Percentiles rank a stretch among this genome's conserved stretches.
phyloP scores from a whole-genome alignment of 2,329 filamentous ascomycete species.

The Drechslerella dactyloides region DNA sequence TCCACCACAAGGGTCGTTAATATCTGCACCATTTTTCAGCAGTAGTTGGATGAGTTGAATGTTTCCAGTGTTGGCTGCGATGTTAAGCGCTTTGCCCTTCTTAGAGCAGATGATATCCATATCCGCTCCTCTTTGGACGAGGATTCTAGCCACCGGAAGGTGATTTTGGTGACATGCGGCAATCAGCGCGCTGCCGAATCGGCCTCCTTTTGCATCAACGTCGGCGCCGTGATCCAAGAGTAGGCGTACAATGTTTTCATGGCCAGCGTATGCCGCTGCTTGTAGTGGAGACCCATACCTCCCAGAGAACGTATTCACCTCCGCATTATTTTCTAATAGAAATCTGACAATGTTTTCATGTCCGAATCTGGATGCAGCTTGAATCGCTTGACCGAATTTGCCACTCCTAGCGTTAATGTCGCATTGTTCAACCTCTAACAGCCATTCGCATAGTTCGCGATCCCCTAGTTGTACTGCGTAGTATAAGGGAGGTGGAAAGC shows the following conservation, averaged over 20 bases:
- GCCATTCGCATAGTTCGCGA: conserved; percentile 17
- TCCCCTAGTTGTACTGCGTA: conserved; percentile 22
- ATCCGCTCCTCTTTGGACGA: conserved; percentile 17
- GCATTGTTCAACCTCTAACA: conserved; percentile 4
- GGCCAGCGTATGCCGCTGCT: conserved; percentile 21
- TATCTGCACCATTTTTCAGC: background rate
- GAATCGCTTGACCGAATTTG: conserved; percentile 15
- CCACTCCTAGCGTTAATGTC: conserved; percentile 12
- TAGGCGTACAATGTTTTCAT: conserved; percentile 13
- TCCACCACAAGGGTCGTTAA: conserved; percentile 5
- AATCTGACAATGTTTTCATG: conserved; percentile 22
- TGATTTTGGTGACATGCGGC: conserved; percentile 13
- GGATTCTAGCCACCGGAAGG: conserved; percentile 8
- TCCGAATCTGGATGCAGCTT: conserved; percentile 16
- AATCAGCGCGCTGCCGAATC: conserved; percentile 15
- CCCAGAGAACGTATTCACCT: conserved; percentile 13
- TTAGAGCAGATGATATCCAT: conserved; percentile 14
- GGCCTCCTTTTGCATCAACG: conserved; percentile 6
- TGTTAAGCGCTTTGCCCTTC: conserved; percentile 13
- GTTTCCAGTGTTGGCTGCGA: conserved; percentile 11
- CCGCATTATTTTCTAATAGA: conserved; percentile 13
- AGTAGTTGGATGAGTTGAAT: conserved; percentile 7
- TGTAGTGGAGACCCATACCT: conserved; percentile 15
- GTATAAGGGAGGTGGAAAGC: conserved; percentile 14
- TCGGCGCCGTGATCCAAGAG: conserved; percentile 23